A percentile compares a stretch with the other conserved stretches of the same genome.
phyloP scores from a whole-genome alignment of 139 green algal genomes.

The Zygnema circumcarinatum region DNA sequence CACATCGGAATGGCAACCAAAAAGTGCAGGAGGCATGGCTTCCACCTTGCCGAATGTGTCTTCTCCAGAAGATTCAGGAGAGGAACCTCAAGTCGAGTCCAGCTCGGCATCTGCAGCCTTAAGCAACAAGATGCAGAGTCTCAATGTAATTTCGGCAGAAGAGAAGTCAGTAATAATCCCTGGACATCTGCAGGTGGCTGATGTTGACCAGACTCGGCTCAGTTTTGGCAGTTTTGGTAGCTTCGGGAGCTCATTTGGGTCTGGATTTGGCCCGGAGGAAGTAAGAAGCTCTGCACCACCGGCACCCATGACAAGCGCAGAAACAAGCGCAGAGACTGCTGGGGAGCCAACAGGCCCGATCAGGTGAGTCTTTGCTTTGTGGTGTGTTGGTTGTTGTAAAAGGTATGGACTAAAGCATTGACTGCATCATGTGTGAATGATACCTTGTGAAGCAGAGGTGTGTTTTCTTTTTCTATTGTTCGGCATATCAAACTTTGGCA shows the following conservation, averaged over 20 bases:
- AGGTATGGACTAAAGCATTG: too few relatives aligned
- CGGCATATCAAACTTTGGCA: too few relatives aligned
- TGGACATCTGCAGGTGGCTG: conserved; percentile 46
- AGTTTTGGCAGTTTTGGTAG: conserved; percentile 57
- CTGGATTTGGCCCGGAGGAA: conserved; percentile 22
- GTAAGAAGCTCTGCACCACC: not conserved
- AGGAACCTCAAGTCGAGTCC: not conserved
- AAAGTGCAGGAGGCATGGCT: not conserved
- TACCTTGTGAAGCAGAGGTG: too few relatives aligned
- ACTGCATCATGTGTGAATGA: too few relatives aligned
- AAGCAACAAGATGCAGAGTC: not conserved
- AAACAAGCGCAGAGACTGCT: not conserved
- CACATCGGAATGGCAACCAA: not conserved
- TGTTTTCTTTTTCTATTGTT: too few relatives aligned
- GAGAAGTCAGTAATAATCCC: conserved; percentile 56
- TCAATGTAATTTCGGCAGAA: not conserved
- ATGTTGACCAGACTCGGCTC: conserved; percentile 51
- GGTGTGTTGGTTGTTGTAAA: too few relatives aligned
- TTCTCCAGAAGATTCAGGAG: not conserved
- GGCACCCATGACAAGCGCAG: not conserved
- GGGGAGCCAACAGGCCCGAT: not conserved
- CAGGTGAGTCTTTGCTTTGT: not conserved
- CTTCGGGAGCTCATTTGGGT: conserved; percentile 44
- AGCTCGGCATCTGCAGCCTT: not conserved
- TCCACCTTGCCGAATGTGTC: not conserved